A percentile compares a stretch with the other conserved stretches of the same genome.
phyloP scores from a whole-genome alignment of 345 rosid genomes.

The Corchorus capsularis region DNA sequence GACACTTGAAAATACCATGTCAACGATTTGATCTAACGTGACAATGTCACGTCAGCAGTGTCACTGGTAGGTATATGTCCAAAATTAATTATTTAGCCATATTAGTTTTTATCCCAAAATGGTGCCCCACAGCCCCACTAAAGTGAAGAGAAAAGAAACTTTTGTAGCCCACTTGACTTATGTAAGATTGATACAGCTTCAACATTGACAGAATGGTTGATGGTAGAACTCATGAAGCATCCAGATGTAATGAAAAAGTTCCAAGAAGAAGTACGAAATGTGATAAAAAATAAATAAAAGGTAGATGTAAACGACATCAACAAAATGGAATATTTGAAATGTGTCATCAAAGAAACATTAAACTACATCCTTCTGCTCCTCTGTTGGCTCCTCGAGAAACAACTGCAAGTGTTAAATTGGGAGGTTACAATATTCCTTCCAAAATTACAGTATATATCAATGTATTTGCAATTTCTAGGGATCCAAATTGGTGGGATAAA shows the following conservation, averaged over 20 bases:
- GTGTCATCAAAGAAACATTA: neutral
- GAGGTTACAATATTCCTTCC: conserved; percentile 6
- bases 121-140: too few relatives aligned
- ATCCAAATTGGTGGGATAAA: neutral
- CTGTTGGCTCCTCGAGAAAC: neutral
- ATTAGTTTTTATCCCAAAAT: too few relatives aligned
- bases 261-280: conserved; percentile 17
- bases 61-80: too few relatives aligned
- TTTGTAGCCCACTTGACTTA: too few relatives aligned
- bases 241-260: conserved; percentile 10
- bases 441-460: neutral
- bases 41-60: too few relatives aligned
- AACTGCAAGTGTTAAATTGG: neutral
- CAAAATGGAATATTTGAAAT: conserved; percentile 15
- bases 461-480: neutral
- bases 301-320: neutral
- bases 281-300: neutral
- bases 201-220: neutral
- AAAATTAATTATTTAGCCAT: too few relatives aligned
- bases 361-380: neutral
- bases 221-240: neutral
- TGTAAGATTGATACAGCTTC: conserved; percentile 17
- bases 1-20: too few relatives aligned
- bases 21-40: too few relatives aligned
- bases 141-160: too few relatives aligned